Evolutionary conservation across 1,139 yeast genomes (phyloP).

Genomic region (Sugiyamaella novakii): DNA sequence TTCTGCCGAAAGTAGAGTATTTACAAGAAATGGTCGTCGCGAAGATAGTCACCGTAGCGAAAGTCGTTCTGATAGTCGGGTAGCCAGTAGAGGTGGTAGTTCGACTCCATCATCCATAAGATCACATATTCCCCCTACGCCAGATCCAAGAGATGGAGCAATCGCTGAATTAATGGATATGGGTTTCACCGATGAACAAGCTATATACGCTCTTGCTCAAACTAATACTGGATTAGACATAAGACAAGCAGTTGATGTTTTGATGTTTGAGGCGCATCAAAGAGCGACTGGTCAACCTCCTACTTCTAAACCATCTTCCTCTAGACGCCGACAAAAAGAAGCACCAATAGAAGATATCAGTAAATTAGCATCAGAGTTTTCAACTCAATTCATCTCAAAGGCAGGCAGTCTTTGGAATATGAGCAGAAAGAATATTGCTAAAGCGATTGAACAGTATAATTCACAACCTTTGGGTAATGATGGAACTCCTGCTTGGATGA

Average conservation of each 20-base stretch:
- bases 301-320: constrained; percentile 19
- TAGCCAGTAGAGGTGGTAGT: not conserved
- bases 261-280: constrained; percentile 62
- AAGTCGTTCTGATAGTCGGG: not conserved
- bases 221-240: constrained; percentile 60
- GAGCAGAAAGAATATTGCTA: constrained; percentile 63
- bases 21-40: not conserved
- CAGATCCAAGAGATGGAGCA: constrained; percentile 51
- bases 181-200: constrained; percentile 69
- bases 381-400: constrained; percentile 61
- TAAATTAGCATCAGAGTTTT: constrained; percentile 59
- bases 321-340: constrained; percentile 14
- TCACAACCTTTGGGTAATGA: constrained; percentile 43
- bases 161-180: constrained; percentile 76
- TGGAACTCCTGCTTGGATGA: constrained; percentile 81
- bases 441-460: constrained; percentile 66
- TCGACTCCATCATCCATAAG: constrained; percentile 5
- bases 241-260: constrained; percentile 64
- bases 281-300: constrained; percentile 33
- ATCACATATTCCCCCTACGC: constrained; percentile 1
- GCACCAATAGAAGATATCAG: constrained; percentile 40
- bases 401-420: constrained; percentile 64
- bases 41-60: not conserved
- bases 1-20: constrained; percentile 8
- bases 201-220: constrained; percentile 59